A percentile compares a stretch with the other conserved stretches of the same genome.
These are phyloP conservation scores for Ustilago shanxiensis DNA, from an alignment of 1,284 basidiomycete species.

Conservation along the genomic window DNA sequence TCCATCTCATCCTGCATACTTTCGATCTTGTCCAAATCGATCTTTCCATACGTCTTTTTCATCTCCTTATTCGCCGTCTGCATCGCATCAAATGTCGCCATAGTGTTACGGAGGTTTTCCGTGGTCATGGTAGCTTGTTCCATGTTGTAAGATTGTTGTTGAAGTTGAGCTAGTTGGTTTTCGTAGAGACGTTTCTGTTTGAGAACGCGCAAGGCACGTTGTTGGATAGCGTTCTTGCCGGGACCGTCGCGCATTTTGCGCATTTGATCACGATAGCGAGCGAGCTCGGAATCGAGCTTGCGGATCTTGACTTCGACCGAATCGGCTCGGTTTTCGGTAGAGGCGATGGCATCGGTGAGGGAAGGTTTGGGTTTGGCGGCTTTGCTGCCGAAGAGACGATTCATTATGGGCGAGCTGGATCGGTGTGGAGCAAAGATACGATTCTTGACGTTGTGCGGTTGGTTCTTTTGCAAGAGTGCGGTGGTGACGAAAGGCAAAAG, in stretches of 20 bases:
- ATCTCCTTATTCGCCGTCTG: slow-evolving; percentile 97
- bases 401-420: slow-evolving; percentile 60
- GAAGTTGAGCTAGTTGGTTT: slow-evolving; percentile 86
- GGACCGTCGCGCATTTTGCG: slow-evolving; percentile 91
- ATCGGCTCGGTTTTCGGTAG: slow-evolving; percentile 90
- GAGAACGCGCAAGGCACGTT: slow-evolving; percentile 91
- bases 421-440: neutral
- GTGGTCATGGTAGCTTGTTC: slow-evolving; percentile 95
- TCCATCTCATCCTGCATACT: slow-evolving; percentile 83
- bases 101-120: slow-evolving; percentile 98
- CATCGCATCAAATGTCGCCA: slow-evolving; percentile 99
- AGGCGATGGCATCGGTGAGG: slow-evolving; percentile 89
- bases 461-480: neutral
- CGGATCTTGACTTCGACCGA: slow-evolving; percentile 96
- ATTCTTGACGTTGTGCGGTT: neutral
- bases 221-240: slow-evolving; percentile 94
- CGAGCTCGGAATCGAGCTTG: slow-evolving; percentile 94
- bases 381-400: slow-evolving; percentile 71
- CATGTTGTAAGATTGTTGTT: slow-evolving; percentile 99
- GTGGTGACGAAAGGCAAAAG: neutral
- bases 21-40: slow-evolving; percentile 98
- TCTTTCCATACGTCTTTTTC: slow-evolving; percentile 95
- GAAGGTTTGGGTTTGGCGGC: slow-evolving; percentile 78
- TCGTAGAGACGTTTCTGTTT: slow-evolving; percentile 99
- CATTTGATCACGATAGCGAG: slow-evolving; percentile 96